A percentile compares a stretch with the other conserved stretches of the same genome.
phyloP scores from a whole-genome alignment of 768 basidiomycete species.

The Trametes coccinea region DNA sequence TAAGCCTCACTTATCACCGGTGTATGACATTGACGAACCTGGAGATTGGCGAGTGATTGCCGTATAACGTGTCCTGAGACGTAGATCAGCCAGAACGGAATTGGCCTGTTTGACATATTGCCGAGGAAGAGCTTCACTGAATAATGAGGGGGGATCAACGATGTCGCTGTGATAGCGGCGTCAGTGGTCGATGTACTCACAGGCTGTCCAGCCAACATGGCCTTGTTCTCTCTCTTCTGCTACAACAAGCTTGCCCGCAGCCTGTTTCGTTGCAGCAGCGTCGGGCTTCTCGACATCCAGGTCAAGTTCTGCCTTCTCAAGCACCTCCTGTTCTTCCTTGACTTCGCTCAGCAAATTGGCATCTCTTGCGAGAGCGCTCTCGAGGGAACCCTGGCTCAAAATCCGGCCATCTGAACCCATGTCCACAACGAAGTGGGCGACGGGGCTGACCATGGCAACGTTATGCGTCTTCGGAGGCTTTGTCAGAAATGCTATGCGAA shows the following conservation, averaged over 20 bases:
- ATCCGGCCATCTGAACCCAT: conserved; percentile 53
- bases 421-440: conserved; percentile 57
- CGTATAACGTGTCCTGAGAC: neutral
- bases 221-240: conserved; percentile 65
- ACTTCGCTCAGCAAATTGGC: conserved; percentile 32
- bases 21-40: conserved; percentile 1
- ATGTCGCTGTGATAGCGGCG: too few species aligned
- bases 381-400: conserved; percentile 45
- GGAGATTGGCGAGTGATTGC: neutral
- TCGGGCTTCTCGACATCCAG: conserved; percentile 27
- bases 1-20: too few species aligned
- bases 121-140: conserved; percentile 10
- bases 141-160: neutral
- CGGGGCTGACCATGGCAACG: conserved; percentile 49
- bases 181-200: too few species aligned
- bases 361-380: conserved; percentile 44
- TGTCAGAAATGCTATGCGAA: too few species aligned
- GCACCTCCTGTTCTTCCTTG: conserved; percentile 22
- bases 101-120: conserved; percentile 4
- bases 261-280: conserved; percentile 20
- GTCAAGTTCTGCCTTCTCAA: conserved; percentile 27
- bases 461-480: conserved; percentile 41
- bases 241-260: conserved; percentile 58
- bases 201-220: conserved; percentile 50
- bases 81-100: conserved; percentile 9